Evolutionary conservation across 371 early-diverging fungal species (phyloP).

Genomic region (Coemansia linderi): DNA sequence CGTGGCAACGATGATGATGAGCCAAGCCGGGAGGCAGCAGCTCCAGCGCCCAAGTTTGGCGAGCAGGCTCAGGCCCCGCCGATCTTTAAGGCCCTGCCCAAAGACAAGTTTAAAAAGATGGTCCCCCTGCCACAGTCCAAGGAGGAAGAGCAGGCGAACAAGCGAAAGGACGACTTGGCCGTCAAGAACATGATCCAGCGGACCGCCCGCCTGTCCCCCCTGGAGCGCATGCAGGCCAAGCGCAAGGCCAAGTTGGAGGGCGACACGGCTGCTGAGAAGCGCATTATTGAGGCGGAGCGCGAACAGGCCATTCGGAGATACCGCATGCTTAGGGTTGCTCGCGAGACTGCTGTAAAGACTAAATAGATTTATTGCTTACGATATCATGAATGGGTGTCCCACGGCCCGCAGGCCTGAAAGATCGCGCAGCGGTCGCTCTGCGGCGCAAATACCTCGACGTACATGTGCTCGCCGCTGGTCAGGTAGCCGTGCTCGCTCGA

Average conservation of each 20-base stretch:
- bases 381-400: conserved; percentile 44
- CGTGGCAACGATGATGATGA: conserved; percentile 16
- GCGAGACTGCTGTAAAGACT: conserved; percentile 15
- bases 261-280: conserved; percentile 46
- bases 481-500: conserved; percentile 38
- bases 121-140: conserved; percentile 40
- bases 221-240: conserved; percentile 51
- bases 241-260: conserved; percentile 38
- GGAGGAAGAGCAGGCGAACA: conserved; percentile 26
- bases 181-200: conserved; percentile 48
- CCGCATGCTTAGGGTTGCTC: conserved; percentile 47
- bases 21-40: not conserved
- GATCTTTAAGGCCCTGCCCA: conserved; percentile 41
- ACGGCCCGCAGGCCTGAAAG: conserved; percentile 50
- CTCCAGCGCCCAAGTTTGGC: conserved; percentile 33
- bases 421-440: conserved; percentile 24
- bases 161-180: conserved; percentile 34
- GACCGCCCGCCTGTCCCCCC: conserved; percentile 42
- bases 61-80: conserved; percentile 51
- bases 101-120: conserved; percentile 40
- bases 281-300: conserved; percentile 46
- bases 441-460: conserved; percentile 33
- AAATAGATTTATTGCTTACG: conserved; percentile 1
- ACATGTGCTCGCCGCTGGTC: conserved; percentile 53
- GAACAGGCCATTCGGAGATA: conserved; percentile 45